Conservation (phyloP, 441 rosid genomes). For the Adansonia gregorii region DNA sequence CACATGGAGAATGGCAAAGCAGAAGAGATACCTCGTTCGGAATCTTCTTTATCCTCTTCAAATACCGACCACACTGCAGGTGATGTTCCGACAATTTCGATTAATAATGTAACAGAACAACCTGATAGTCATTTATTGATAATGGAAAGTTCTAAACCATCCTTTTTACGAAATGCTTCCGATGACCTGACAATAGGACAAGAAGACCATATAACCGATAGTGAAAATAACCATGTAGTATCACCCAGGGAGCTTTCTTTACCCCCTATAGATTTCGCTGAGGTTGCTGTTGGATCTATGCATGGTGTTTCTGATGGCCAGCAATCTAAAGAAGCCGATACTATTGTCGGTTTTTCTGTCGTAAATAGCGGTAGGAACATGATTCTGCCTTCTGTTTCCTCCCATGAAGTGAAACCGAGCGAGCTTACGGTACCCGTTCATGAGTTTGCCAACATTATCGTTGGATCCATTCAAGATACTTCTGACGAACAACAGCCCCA, state of each 20-base stretch:
- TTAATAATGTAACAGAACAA: constrained; percentile 39
- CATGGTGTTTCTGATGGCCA: neutral
- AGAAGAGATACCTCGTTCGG: constrained; percentile 42
- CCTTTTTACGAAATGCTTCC: constrained; percentile 29
- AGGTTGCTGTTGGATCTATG: neutral
- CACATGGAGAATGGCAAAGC: constrained; percentile 58
- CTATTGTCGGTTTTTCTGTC: too few species aligned
- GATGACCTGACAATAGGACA: constrained; percentile 25
- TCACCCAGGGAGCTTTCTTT: neutral
- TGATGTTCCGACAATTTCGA: constrained; percentile 28
- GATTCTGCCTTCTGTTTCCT: constrained; percentile 16
- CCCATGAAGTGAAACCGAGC: constrained; percentile 16
- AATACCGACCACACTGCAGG: constrained; percentile 19
- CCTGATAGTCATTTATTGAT: constrained; percentile 29
- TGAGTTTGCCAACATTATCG: neutral
- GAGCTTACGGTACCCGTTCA: constrained; percentile 30
- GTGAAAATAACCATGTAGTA: neutral
- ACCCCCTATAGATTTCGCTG: neutral
- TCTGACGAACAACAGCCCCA: neutral
- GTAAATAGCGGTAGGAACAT: neutral
- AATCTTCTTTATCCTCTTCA: constrained; percentile 32
- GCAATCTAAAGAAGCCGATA: neutral
- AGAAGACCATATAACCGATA: constrained; percentile 26
- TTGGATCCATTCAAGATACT: constrained; percentile 4
- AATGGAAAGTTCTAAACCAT: constrained; percentile 39